Base-by-base conservation (phyloP, 805 yeast genomes). In the Cyberlindnera veronae region DNA sequence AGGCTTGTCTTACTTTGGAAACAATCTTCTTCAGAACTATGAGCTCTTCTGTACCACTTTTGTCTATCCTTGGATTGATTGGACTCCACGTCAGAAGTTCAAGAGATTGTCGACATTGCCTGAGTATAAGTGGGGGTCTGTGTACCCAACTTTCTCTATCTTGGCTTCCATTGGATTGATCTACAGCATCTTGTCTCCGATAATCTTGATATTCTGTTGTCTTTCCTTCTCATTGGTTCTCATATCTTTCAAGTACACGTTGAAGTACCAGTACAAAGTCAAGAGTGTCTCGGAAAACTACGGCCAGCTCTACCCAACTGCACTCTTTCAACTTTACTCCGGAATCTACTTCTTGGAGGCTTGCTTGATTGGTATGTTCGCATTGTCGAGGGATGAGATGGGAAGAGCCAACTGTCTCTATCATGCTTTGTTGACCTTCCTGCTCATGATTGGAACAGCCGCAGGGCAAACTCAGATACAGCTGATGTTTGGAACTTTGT, bases 291-390 rank as follows among this genome's bases (percentile, higher is more conserved):
- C 84, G 3, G 91, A 84, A 51, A 79, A 87, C 0, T 63, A 68
- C 51, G 96, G 96, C 0, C 69, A 67, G 42, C 66, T 84, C 32
- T 89, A 85, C 58, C 85, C 93, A 1, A 67, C 68, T 3, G 95
- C 95, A 0, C 61, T 89, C 15, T 70, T 83, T 42, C 95, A 87
- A 42, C 60, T 89, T 32, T 87, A 84, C 53, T 69, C 84, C 0
- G 97, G 97, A 0, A 63, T 89, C 2, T 89, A 89, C 58, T 85
- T 89, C 53, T 68, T 86, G 54, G 95, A 89, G 54, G 67, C 82
- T 27, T 84, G 90, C 46, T 61, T 89, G 51, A 71, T 85, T 30
- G 97, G 96, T 0, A 63, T 87, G 9, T 81, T 86, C 50, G 74
- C 85, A 30, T 60, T 84, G 13, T 81, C 81, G 46, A 67, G 69